These are phyloP conservation scores for Mycena galopus DNA, from an alignment of 768 basidiomycete species.

Conservation along the genomic window DNA sequence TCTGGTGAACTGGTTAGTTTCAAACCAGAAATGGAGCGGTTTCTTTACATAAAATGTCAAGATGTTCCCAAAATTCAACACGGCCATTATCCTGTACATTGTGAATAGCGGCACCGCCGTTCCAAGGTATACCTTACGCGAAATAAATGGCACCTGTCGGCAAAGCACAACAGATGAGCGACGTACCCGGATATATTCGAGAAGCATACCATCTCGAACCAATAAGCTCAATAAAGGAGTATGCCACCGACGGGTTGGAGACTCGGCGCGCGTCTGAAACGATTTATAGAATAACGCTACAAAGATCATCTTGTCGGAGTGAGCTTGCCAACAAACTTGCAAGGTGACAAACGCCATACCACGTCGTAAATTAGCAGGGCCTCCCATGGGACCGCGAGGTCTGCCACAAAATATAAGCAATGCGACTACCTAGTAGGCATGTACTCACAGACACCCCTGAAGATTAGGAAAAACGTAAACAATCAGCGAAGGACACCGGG, in stretches of 20 bases:
- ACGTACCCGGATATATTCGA: neutral
- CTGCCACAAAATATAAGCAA: neutral
- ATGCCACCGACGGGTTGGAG: neutral
- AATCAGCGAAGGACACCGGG: neutral
- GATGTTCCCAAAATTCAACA: constrained; percentile 21
- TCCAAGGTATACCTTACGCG: neutral
- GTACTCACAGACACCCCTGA: constrained; percentile 24
- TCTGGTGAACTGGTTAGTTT: neutral
- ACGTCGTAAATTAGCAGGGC: constrained; percentile 25
- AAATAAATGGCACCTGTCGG: constrained; percentile 24
- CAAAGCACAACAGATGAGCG: too few species aligned
- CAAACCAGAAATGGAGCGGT: neutral
- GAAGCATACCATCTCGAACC: constrained; percentile 20
- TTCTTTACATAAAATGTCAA: constrained; percentile 14
- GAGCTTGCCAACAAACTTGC: neutral
- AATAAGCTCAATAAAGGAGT: constrained; percentile 9
- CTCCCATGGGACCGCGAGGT: constrained; percentile 28
- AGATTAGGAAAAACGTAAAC: neutral
- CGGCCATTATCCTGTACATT: constrained; percentile 12
- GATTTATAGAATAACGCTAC: constrained; percentile 18
- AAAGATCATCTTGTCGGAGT: neutral
- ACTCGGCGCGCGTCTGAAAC: neutral
- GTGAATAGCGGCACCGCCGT: neutral
- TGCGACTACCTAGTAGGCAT: neutral
- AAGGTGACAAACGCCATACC: neutral